phyloP scores from a whole-genome alignment of 73 alveolate species.

The Uronychia binucleata region DNA sequence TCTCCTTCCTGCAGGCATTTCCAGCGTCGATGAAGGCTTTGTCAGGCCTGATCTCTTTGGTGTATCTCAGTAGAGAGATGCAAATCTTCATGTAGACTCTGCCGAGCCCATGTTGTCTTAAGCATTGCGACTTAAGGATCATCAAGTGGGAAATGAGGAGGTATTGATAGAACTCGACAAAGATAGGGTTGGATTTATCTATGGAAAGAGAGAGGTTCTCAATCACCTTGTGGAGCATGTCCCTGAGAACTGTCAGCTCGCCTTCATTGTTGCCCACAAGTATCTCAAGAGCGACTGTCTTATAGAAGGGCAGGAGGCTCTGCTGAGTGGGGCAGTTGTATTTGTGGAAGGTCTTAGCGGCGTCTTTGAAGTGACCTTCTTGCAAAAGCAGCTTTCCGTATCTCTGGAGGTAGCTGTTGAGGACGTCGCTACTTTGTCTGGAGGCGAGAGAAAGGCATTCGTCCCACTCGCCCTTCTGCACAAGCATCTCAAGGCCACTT shows the following conservation, averaged over 20 bases:
- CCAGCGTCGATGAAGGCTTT: constrained; percentile 99
- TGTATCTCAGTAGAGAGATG: constrained; percentile 93
- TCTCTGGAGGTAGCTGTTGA: constrained; percentile 85
- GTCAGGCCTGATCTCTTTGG: constrained; percentile 97
- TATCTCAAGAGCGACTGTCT: constrained; percentile 95
- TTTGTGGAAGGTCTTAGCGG: constrained; percentile 90
- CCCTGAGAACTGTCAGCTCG: constrained; percentile 89
- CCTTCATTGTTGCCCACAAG: constrained; percentile 94
- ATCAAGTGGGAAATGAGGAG: constrained; percentile 83
- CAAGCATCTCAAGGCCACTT: constrained; percentile 69
- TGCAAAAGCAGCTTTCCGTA: constrained; percentile 85
- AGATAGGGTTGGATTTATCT: constrained; percentile 81
- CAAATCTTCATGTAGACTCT: constrained; percentile 89
- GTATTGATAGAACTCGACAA: constrained; percentile 82
- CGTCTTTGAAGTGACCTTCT: constrained; percentile 92
- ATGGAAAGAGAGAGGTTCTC: constrained; percentile 84
- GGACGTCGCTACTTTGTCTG: constrained; percentile 87
- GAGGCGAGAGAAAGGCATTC: constrained; percentile 92
- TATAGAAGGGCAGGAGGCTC: constrained; percentile 89
- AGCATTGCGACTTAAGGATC: constrained; percentile 83
- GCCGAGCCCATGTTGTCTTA: constrained; percentile 69
- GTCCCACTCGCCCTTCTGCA: constrained; percentile 85
- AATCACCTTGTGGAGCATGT: constrained; percentile 82
- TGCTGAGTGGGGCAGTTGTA: constrained; percentile 94
- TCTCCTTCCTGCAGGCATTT: constrained; percentile 91